phyloP scores from a whole-genome alignment of 1,139 yeast genomes.

The Arxiozyma slooffiae region DNA sequence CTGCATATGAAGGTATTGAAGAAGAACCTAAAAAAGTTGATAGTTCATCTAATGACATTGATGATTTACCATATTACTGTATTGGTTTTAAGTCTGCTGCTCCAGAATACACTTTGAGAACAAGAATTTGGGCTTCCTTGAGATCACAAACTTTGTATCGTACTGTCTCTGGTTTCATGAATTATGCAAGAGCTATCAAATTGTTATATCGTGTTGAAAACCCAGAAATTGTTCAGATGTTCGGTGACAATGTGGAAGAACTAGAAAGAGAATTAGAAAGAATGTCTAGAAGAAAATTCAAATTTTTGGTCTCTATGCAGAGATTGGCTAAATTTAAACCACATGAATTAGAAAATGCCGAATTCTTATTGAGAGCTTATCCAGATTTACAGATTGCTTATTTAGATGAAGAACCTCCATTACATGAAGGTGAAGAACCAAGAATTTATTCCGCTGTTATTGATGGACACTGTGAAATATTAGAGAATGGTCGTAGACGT shows the following conservation, averaged over 20 bases:
- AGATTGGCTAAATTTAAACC: constrained; percentile 94
- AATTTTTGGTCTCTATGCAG: constrained; percentile 96
- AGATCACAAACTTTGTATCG: constrained; percentile 97
- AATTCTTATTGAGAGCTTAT: constrained; percentile 93
- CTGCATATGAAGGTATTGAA: constrained; percentile 71
- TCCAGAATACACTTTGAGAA: constrained; percentile 95
- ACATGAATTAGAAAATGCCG: constrained; percentile 96
- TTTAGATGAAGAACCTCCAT: constrained; percentile 86
- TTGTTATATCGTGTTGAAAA: constrained; percentile 95
- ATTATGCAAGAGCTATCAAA: constrained; percentile 95
- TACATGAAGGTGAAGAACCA: constrained; percentile 94
- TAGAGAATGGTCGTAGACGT: constrained; percentile 97
- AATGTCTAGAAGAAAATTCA: constrained; percentile 98
- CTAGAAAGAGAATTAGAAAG: constrained; percentile 93
- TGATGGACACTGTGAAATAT: constrained; percentile 96
- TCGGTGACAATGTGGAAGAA: constrained; percentile 94
- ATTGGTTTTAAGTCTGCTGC: constrained; percentile 99
- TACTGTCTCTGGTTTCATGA: constrained; percentile 98
- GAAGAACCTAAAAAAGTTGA: constrained; percentile 52
- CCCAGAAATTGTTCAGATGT: constrained; percentile 96
- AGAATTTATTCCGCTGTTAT: constrained; percentile 91
- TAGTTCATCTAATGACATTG: constrained; percentile 79
- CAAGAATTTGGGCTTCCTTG: constrained; percentile 98
- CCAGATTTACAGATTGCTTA: constrained; percentile 98
- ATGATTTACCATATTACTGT: constrained; percentile 96